phyloP scores from a whole-genome alignment of 805 yeast species.

The Crinitomyces ghanaensis region DNA sequence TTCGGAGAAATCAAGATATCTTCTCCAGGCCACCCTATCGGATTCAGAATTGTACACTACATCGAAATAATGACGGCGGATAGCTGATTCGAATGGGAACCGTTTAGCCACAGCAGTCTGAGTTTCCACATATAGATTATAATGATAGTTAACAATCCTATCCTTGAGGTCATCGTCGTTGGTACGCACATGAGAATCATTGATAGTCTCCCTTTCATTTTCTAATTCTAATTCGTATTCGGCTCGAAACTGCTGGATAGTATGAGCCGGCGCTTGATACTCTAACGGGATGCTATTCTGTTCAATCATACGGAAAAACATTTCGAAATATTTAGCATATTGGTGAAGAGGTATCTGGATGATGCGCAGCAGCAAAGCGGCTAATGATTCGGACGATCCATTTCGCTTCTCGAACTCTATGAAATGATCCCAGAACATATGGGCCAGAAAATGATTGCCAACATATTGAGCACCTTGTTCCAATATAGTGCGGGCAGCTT shows the following conservation, averaged over 20 bases:
- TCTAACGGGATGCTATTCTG: slow-evolving; percentile 26
- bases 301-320: slow-evolving; percentile 20
- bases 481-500: slow-evolving; percentile 26
- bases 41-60: slow-evolving; percentile 34
- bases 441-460: slow-evolving; percentile 68
- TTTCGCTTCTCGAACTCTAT: slow-evolving; percentile 47
- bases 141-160: slow-evolving; percentile 35
- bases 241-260: slow-evolving; percentile 23
- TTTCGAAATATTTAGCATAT: slow-evolving; percentile 63
- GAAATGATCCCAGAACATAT: slow-evolving; percentile 72
- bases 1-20: slow-evolving; percentile 48
- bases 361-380: slow-evolving; percentile 29
- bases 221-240: slow-evolving; percentile 13
- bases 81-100: slow-evolving; percentile 63
- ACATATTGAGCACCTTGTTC: slow-evolving; percentile 37
- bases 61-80: slow-evolving; percentile 47
- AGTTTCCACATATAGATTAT: slow-evolving; percentile 33
- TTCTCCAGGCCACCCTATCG: slow-evolving; percentile 44
- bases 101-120: slow-evolving; percentile 44
- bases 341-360: slow-evolving; percentile 63
- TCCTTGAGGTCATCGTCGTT: slow-evolving; percentile 31
- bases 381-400: slow-evolving; percentile 30
- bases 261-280: slow-evolving; percentile 24
- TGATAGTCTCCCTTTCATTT: slow-evolving; percentile 12
- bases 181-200: not conserved